Evolutionary conservation across 768 basidiomycete species (phyloP).

Genomic region (Cytidiella melzeri): DNA sequence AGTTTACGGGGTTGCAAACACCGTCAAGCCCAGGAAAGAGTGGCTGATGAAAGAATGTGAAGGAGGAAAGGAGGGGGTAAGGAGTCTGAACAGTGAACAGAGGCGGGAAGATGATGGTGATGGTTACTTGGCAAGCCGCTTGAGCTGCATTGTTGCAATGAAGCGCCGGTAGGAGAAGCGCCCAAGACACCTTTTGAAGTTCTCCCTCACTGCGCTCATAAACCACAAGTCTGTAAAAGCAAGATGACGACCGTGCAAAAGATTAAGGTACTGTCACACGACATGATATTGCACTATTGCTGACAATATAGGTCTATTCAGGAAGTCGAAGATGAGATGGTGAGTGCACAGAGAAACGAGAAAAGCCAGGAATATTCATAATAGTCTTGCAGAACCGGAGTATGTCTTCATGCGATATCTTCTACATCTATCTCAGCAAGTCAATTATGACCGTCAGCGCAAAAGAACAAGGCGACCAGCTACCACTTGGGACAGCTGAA

Average conservation of each 20-base stretch:
- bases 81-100: constrained; percentile 10
- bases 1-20: constrained; percentile 52
- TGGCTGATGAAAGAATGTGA: constrained; percentile 1
- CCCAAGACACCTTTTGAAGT: constrained; percentile 4
- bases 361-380: constrained; percentile 2
- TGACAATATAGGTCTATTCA: constrained; percentile 23
- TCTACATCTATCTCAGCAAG: constrained; percentile 12
- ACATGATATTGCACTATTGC: no score
- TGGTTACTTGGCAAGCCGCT: constrained; percentile 12
- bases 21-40: constrained; percentile 10
- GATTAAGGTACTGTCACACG: constrained; percentile 53
- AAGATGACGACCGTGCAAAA: constrained; percentile 88
- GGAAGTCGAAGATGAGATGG: constrained; percentile 99
- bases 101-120: constrained; percentile 8
- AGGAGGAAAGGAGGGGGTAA: constrained; percentile 1
- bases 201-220: neutral
- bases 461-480: constrained; percentile 94
- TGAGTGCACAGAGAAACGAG: constrained; percentile 31
- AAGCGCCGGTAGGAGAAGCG: constrained; percentile 3
- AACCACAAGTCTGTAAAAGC: constrained; percentile 5
- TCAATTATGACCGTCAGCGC: constrained; percentile 44
- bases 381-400: constrained; percentile 60
- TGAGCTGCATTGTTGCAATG: constrained; percentile 4
- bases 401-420: constrained; percentile 32
- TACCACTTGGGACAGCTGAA: constrained; percentile 96